Evolutionary conservation across 306 rosid genomes (phyloP).

Genomic region (Biancaea sappan): DNA sequence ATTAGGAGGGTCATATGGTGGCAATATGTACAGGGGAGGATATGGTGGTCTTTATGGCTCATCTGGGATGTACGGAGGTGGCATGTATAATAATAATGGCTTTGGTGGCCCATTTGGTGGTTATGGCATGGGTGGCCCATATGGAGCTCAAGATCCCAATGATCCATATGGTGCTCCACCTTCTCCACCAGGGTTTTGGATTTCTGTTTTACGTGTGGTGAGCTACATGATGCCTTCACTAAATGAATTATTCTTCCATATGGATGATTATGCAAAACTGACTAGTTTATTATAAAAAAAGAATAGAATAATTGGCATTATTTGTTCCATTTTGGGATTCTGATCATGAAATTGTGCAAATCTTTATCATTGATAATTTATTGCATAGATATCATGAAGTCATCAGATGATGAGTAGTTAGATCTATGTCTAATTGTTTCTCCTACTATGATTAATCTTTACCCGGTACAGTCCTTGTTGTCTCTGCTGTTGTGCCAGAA

Average conservation of each 20-base stretch:
- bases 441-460: neutral
- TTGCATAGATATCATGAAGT: neutral
- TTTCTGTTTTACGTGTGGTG: constrained; percentile 74
- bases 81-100: constrained; percentile 69
- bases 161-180: constrained; percentile 71
- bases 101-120: constrained; percentile 71
- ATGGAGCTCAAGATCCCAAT: constrained; percentile 81
- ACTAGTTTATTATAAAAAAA: neutral
- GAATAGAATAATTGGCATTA: neutral
- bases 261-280: constrained; percentile 19
- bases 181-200: constrained; percentile 83
- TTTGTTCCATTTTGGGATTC: neutral
- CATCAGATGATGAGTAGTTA: neutral
- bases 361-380: neutral
- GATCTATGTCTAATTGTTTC: neutral
- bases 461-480: neutral
- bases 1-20: constrained; percentile 50
- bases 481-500: constrained; percentile 15
- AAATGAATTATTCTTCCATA: neutral
- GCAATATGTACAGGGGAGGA: constrained; percentile 64
- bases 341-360: neutral
- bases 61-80: constrained; percentile 78
- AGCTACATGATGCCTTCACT: constrained; percentile 30
- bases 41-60: constrained; percentile 70
- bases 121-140: constrained; percentile 72